Base-by-base conservation (phyloP, 192 early-diverging fungal genomes). In the Linnemannia hyalina region DNA sequence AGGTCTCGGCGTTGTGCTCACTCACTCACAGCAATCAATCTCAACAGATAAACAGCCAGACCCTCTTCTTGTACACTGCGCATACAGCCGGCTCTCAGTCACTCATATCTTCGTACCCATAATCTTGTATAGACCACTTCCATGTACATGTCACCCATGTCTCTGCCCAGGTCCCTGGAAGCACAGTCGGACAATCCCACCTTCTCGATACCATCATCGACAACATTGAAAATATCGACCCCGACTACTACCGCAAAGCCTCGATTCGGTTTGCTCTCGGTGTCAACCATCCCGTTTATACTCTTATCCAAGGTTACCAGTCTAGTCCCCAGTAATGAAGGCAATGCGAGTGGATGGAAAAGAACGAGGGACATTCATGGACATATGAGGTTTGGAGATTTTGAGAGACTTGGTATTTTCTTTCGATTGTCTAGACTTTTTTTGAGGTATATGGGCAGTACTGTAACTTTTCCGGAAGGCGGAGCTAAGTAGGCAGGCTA, bases 101-200 rank as follows among this genome's bases (percentile, higher is more conserved):
- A 65, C 60, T 32, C 9, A 65, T 65, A 65, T 13, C 29, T 65
- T 15, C n/a, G 23, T 26, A 60, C 20, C 52, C 52, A 23, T 55
- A 57, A 22, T 26, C 13, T 57, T 57, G 13, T 78, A 16, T 80
- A 88, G 89, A 97, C 76, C 96, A 96, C 63, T 93, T 97, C 52
- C 96, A 97, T 77, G 82, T 97, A 23, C 95, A 97, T 76, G 89
- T 95, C n/a, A 94, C 94, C 18, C 92, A 95, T 85, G 83, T 95
- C 5, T 80, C 89, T 10, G 90, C 90, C 32, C 88, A 86, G 29
- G 91, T 91, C 0, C 82, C 91, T 13, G 89, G 86, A 20, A 93
- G 94, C 29, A 91, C 93, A 41, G 91, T 91, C 15, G 95, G 93
- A 22, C 93, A 95, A 70, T 94, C 95, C 0, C 95, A 95, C 54